phyloP scores from a whole-genome alignment of 2,329 filamentous ascomycete species.

The Arthrinium puccinioides region DNA sequence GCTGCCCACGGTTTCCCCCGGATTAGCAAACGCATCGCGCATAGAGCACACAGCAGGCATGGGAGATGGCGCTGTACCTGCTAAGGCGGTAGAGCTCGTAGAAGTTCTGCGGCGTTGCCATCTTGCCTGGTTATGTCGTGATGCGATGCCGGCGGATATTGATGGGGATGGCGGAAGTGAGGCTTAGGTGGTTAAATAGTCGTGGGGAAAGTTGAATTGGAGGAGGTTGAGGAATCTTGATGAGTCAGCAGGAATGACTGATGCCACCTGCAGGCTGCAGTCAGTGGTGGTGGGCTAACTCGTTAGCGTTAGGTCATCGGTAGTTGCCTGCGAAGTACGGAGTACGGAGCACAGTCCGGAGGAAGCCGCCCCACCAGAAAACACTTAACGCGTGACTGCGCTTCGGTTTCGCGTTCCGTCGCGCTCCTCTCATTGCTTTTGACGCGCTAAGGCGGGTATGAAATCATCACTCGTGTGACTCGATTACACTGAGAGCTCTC shows the following conservation, averaged over 20 bases:
- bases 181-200: slow-evolving; percentile 8
- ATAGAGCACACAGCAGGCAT: slow-evolving; percentile 4
- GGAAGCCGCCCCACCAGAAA: neutral
- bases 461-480: slow-evolving; percentile 15
- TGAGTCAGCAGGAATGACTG: slow-evolving; percentile 4
- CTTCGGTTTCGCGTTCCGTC: slow-evolving; percentile 18
- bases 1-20: no score
- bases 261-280: no score
- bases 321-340: neutral
- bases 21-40: no score
- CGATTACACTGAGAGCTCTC: no score
- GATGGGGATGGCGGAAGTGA: slow-evolving; percentile 5
- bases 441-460: slow-evolving; percentile 19
- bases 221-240: neutral
- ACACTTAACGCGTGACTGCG: slow-evolving; percentile 26
- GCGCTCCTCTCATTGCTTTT: slow-evolving; percentile 6
- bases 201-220: neutral
- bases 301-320: neutral
- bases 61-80: slow-evolving; percentile 57
- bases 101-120: slow-evolving; percentile 48
- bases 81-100: slow-evolving; percentile 98
- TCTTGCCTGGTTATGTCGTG: slow-evolving; percentile 11
- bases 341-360: neutral
- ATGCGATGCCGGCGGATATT: neutral
- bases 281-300: neutral